phyloP scores from a whole-genome alignment of 768 basidiomycete genomes.

The Neoboletus brunneissimus region DNA sequence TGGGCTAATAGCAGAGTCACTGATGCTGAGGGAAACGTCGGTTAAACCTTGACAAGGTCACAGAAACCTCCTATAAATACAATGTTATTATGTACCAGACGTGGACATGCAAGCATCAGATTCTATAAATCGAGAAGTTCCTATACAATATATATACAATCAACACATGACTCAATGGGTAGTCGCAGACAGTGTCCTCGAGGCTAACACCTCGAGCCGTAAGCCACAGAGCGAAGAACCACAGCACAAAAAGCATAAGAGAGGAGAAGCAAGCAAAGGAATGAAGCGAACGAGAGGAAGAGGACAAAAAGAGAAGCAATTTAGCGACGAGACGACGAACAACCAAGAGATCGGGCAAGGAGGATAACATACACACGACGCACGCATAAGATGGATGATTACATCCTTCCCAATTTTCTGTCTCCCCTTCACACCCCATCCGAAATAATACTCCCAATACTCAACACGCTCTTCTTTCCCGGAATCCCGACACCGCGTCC shows the following conservation, averaged over 20 bases:
- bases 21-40: too few relatives aligned
- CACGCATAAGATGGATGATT: neutral
- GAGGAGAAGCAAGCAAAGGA: neutral
- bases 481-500: conserved; percentile 16
- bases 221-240: neutral
- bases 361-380: conserved; percentile 1
- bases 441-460: conserved; percentile 70
- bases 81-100: neutral
- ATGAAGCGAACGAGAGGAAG: neutral
- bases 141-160: conserved; percentile 6
- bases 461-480: conserved; percentile 63
- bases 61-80: neutral
- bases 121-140: neutral
- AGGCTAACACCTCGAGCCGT: neutral
- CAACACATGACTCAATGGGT: neutral
- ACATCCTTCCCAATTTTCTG: neutral
- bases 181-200: neutral
- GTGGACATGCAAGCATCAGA: neutral
- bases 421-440: conserved; percentile 30
- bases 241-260: neutral
- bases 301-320: neutral
- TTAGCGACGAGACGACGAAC: neutral
- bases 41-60: neutral
- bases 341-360: neutral
- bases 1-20: too few relatives aligned